Evolutionary conservation across 192 early-diverging fungal species (phyloP).

Genomic region (Gryganskiella cystojenkinii): DNA sequence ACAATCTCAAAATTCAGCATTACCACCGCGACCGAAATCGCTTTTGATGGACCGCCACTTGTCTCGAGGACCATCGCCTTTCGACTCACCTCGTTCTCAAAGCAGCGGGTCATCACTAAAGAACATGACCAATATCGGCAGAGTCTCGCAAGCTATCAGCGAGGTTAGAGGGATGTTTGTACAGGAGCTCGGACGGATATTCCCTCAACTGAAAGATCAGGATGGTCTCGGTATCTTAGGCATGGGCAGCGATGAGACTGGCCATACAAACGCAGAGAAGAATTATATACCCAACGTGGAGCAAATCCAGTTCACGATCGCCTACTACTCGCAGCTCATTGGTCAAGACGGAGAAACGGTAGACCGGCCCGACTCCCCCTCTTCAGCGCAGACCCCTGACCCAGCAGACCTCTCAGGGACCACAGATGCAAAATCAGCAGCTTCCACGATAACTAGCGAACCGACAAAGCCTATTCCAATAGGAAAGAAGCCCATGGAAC

Average conservation of each 20-base stretch:
- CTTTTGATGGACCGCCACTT: slow-evolving; percentile 35
- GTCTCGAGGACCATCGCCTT: slow-evolving; percentile 25
- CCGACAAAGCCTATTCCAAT: not conserved
- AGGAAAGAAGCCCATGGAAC: not conserved
- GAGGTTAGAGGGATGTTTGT: slow-evolving; percentile 55
- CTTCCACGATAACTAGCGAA: slow-evolving; percentile 3
- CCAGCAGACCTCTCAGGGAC: not conserved
- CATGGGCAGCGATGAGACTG: slow-evolving; percentile 31
- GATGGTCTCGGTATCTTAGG: slow-evolving; percentile 51
- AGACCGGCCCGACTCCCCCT: not conserved
- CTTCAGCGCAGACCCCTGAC: not conserved
- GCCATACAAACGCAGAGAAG: slow-evolving; percentile 11
- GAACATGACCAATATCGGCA: slow-evolving; percentile 32
- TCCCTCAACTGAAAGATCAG: slow-evolving; percentile 52
- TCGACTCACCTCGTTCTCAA: slow-evolving; percentile 26
- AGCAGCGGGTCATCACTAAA: slow-evolving; percentile 18
- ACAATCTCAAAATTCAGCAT: slow-evolving; percentile 12
- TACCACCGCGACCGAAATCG: slow-evolving; percentile 48
- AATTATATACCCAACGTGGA: slow-evolving; percentile 50
- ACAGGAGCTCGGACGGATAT: slow-evolving; percentile 52
- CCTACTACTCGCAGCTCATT: slow-evolving; percentile 39
- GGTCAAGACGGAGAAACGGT: slow-evolving; percentile 8
- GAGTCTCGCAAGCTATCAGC: slow-evolving; percentile 49
- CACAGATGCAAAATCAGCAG: not conserved
- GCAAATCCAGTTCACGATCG: slow-evolving; percentile 50